Evolutionary conservation across 441 rosid species (phyloP), one percentile per base, ranked within the genome.

Genomic region (Erodium chrysanthum): DNA sequence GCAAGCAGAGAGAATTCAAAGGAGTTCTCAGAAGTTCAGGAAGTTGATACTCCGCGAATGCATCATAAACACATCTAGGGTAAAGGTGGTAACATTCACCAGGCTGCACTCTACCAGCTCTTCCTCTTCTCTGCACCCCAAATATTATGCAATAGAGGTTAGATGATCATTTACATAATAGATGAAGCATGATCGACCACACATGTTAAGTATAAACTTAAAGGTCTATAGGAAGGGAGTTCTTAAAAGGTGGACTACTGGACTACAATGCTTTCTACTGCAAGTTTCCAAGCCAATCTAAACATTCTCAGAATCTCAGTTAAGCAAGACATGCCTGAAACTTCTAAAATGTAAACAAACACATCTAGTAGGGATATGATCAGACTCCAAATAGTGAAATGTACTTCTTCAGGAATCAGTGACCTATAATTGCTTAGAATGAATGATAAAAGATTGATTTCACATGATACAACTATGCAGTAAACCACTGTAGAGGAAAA

Each of bases 11-110:
- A 77, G 99, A 94, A 78, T 94, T 91, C 75, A 94, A 79, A 58
- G 99, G 99, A 82, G 97, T 94, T 78, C 99, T 86, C 85, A 94
- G 76, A 78, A 94, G 97, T 73, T 94, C 99, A 11, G 97, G 99
- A 78, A 94, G 97, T 80, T 94, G 97, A 81, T 89, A 91, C 72
- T 91, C 96, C 54, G 96, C 81, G 80, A 94, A 94, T 71, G 99
- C 96, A 44, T 89, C 97, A 78, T 88, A 94, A 66, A 90, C 91
- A 66, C 96, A 90, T 76, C 78, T 81, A 18, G 99, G 99, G 70
- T 94, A 94, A 3, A 94, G 79, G 77, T 94, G 99, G 78, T 89
- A 94, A 75, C 99, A 89, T 80, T 88, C 96, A 10, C 99, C 97
- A 42, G 96, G 87, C 78, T 86, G 91, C 68, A 94, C 91, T 71